phyloP scores from a whole-genome alignment of 2,329 filamentous ascomycete species.

The Dothideomycetidae sp. region DNA sequence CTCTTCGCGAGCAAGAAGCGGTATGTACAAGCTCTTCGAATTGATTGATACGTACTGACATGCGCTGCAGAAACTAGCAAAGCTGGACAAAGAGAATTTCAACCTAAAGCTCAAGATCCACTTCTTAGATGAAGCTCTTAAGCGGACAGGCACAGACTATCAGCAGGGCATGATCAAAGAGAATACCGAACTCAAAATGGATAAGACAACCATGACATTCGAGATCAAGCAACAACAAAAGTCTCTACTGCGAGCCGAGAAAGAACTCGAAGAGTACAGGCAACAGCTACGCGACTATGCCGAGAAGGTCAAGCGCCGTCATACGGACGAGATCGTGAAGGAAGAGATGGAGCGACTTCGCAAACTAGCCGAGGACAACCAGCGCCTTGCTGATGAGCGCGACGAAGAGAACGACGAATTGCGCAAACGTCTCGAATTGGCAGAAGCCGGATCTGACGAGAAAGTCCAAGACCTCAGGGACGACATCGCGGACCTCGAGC shows the following conservation, averaged over 20 bases:
- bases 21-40: conserved; percentile 31
- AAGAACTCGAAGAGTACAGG: conserved; percentile 70
- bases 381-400: conserved; percentile 25
- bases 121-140: conserved; percentile 81
- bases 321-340: conserved; percentile 52
- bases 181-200: conserved; percentile 91
- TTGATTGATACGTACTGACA: conserved; percentile 4
- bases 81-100: conserved; percentile 97
- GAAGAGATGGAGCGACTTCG: conserved; percentile 41
- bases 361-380: conserved; percentile 30
- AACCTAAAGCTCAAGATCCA: conserved; percentile 93
- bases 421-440: conserved; percentile 26
- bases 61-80: conserved; percentile 57
- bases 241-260: conserved; percentile 65
- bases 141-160: conserved; percentile 77
- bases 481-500: conserved; percentile 36
- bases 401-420: conserved; percentile 30
- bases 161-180: conserved; percentile 81
- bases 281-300: conserved; percentile 71
- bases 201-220: conserved; percentile 75
- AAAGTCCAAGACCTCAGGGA: conserved; percentile 28
- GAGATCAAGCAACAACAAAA: conserved; percentile 82
- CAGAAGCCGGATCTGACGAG: conserved; percentile 19
- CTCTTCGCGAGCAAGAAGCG: conserved; percentile 85
- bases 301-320: conserved; percentile 63